phyloP scores from a whole-genome alignment of 177 flowering plant genomes.

The Vitis hybrid region DNA sequence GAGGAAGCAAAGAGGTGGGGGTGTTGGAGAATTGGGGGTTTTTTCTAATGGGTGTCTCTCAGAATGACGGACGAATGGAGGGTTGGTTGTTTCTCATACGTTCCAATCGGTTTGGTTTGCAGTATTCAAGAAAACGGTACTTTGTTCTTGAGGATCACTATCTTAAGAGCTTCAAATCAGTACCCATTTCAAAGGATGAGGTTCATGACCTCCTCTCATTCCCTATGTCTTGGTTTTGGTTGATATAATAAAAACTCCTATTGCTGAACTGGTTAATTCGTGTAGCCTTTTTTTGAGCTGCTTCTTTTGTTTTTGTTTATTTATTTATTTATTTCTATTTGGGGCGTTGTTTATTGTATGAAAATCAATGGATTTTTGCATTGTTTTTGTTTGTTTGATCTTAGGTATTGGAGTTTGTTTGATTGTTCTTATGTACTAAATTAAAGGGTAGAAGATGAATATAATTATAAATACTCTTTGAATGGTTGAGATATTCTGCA shows the following conservation, averaged over 20 bases:
- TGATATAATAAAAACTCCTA: neutral
- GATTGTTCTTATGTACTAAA: too few relatives aligned
- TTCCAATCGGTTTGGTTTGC: conserved; percentile 68
- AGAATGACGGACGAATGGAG: conserved; percentile 55
- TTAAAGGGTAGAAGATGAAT: too few relatives aligned
- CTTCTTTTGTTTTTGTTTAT: too few relatives aligned
- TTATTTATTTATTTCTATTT: too few relatives aligned
- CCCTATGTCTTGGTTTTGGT: neutral
- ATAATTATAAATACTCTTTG: too few relatives aligned
- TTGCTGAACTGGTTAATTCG: neutral
- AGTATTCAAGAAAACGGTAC: conserved; percentile 73
- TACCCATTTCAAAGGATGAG: conserved; percentile 46
- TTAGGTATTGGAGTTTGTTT: too few relatives aligned
- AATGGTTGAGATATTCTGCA: too few relatives aligned
- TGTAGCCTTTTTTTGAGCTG: neutral
- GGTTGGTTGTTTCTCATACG: conserved; percentile 84
- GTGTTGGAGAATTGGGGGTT: neutral
- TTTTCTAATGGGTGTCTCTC: conserved; percentile 29
- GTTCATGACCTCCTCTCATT: conserved; percentile 13
- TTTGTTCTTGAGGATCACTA: conserved; percentile 65
- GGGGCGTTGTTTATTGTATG: too few relatives aligned
- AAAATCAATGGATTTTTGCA: too few relatives aligned
- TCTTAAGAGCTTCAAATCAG: conserved; percentile 65
- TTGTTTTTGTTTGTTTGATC: too few relatives aligned
- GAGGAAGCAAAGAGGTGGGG: neutral